Conservation (phyloP, 495 filamentous ascomycete species). For the Aspergillus saccharolyticus region DNA sequence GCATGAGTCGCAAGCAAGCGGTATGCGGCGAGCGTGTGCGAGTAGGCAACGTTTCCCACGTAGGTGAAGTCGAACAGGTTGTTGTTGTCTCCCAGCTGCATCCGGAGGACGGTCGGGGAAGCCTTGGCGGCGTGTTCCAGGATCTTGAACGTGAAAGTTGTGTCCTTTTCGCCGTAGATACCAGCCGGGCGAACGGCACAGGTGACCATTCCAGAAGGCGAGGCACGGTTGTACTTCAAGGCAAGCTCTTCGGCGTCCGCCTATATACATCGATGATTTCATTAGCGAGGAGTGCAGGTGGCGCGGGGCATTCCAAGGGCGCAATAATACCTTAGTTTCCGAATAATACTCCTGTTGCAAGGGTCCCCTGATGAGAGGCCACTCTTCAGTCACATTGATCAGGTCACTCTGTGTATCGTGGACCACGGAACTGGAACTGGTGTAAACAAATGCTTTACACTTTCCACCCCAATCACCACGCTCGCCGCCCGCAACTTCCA, state of each 20-base stretch:
- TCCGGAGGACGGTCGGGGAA: constrained; percentile 58
- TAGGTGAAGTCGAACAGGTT: constrained; percentile 65
- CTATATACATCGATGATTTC: constrained; percentile 33
- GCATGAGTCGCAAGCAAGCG: constrained; percentile 60
- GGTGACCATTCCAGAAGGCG: constrained; percentile 62
- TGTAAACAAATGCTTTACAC: constrained; percentile 93
- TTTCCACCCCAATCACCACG: constrained; percentile 50
- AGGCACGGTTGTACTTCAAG: constrained; percentile 73
- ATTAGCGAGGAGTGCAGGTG: constrained; percentile 7
- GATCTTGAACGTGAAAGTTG: constrained; percentile 59
- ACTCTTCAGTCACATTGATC: constrained; percentile 85
- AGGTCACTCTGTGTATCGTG: constrained; percentile 77
- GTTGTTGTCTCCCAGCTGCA: constrained; percentile 83
- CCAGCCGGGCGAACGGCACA: constrained; percentile 78
- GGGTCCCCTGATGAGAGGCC: constrained; percentile 67
- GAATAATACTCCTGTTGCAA: constrained; percentile 86
- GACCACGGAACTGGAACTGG: constrained; percentile 82
- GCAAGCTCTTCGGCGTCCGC: constrained; percentile 83
- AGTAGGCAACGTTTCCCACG: constrained; percentile 49
- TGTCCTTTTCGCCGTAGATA: constrained; percentile 88
- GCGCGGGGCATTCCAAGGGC: constrained; percentile 7
- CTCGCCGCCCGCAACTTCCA: constrained; percentile 68
- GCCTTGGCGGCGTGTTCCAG: constrained; percentile 38
- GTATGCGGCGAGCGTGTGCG: constrained; percentile 50
- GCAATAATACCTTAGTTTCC: constrained; percentile 82